phyloP scores from a whole-genome alignment of 306 rosid genomes.

The Dicorynia guianensis region DNA sequence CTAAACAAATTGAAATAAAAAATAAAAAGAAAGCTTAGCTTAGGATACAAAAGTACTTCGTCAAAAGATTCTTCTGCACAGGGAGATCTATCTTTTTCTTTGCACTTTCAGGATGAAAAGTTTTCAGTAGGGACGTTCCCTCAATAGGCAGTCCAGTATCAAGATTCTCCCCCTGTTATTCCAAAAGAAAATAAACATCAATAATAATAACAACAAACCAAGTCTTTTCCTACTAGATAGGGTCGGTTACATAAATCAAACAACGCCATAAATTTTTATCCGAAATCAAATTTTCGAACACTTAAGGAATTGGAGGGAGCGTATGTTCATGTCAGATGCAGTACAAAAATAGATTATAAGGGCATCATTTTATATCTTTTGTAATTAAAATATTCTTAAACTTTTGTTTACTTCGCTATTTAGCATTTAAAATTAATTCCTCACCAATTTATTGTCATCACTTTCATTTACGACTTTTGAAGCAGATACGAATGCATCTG shows the following conservation, averaged over 20 bases:
- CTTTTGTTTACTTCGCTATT: slow-evolving; percentile 10
- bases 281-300: no score
- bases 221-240: no score
- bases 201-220: no score
- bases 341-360: not conserved
- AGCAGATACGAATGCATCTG: slow-evolving; percentile 22
- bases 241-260: no score
- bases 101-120: slow-evolving; percentile 51
- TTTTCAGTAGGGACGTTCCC: slow-evolving; percentile 52
- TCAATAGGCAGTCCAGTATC: slow-evolving; percentile 36
- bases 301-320: slow-evolving; percentile 10
- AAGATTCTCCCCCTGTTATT: slow-evolving; percentile 58
- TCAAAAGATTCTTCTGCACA: slow-evolving; percentile 87
- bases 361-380: not conserved
- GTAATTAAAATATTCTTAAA: not conserved
- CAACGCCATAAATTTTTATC: no score
- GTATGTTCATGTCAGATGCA: not conserved
- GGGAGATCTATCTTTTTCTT: slow-evolving; percentile 86
- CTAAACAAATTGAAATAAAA: slow-evolving; percentile 11
- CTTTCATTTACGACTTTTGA: slow-evolving; percentile 12
- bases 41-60: slow-evolving; percentile 96
- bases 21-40: slow-evolving; percentile 8
- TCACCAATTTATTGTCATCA: not conserved
- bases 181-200: slow-evolving; percentile 40
- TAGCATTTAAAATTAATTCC: slow-evolving; percentile 12